Base-by-base conservation (phyloP, 2,329 filamentous ascomycete species). In the Sordariomycetes sp. region DNA sequence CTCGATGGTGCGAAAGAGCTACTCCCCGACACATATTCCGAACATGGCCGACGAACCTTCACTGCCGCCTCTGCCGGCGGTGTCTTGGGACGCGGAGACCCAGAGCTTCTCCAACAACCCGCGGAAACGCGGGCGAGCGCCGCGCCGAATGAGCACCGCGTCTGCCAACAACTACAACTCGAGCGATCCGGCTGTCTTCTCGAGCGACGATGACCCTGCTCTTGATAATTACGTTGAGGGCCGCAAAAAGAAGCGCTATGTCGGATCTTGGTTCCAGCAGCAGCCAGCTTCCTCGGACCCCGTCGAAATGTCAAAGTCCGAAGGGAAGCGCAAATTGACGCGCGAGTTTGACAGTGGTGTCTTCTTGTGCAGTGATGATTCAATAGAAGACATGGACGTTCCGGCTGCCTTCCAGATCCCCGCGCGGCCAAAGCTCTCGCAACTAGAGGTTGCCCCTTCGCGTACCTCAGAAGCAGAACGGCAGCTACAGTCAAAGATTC, bases 181-280 rank as follows among this genome's bases (percentile, higher is more conserved):
- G 15, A 84, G 81, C 48, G 81, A 86, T 46, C 79, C 79, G 4
- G 70, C 76, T 32, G 54, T 84, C 18, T 86, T 86, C 54, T 84
- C 79, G 4, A 80, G 76, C 50, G 81, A 86, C 39, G 79, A 84
- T 46, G 79, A 83, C 37, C 75, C 76, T 3, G 70, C 72, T 2
- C 53, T 79, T 31, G 77, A 82, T 39, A 79, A 80, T 45, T 83
- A 83, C 47, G 59, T 65, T 17, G 59, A 70, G 31, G 66, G 65
- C 2, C 61, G 66, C 18, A 64, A 68, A 42, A 68, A 70, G 39
- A 85, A 83, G 59, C 68, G 72, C 32, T 78, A 80, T 41, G 59
- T 74, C 28, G 81, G 81, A 4, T 69, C 78, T 5, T 86, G 80
- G 81, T 85, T 72, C 51, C 68, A 71, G 39, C 76, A 79, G 48